phyloP scores from a whole-genome alignment of 2,329 filamentous ascomycete species.

The Chrysosporium queenslandicum region DNA sequence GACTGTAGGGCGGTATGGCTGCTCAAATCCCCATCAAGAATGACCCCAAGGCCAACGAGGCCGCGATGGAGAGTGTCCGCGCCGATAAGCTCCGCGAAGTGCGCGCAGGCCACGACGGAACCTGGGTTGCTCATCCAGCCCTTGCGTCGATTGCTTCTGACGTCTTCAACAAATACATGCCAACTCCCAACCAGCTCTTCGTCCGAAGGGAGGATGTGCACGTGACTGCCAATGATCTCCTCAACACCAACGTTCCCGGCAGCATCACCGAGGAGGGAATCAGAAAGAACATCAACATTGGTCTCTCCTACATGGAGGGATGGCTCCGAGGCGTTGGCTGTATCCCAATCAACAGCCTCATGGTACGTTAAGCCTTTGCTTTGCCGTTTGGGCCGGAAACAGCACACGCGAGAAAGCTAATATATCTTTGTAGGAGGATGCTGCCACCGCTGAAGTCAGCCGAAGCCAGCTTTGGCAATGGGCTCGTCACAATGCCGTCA shows the following conservation, averaged over 20 bases:
- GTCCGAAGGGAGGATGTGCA: slow-evolving; percentile 79
- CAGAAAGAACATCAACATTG: slow-evolving; percentile 94
- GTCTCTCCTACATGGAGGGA: slow-evolving; percentile 95
- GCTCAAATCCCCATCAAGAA: slow-evolving; percentile 98
- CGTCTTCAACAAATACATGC: slow-evolving; percentile 97
- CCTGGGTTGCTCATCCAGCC: slow-evolving; percentile 94
- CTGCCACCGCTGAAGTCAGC: slow-evolving; percentile 91
- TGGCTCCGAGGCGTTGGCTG: slow-evolving; percentile 93
- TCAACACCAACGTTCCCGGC: slow-evolving; percentile 97
- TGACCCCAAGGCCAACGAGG: slow-evolving; percentile 79
- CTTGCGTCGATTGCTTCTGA: slow-evolving; percentile 80
- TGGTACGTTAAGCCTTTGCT: slow-evolving; percentile 46
- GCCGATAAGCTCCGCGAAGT: slow-evolving; percentile 95
- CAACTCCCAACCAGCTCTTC: slow-evolving; percentile 93
- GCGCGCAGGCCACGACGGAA: slow-evolving; percentile 87
- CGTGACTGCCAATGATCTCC: slow-evolving; percentile 76
- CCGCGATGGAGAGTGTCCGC: slow-evolving; percentile 84
- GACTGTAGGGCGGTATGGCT: slow-evolving; percentile 67
- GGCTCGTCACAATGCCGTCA: slow-evolving; percentile 63
- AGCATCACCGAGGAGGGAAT: slow-evolving; percentile 88
- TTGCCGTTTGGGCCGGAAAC: neutral
- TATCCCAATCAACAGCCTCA: slow-evolving; percentile 93
- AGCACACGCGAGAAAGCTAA: neutral
- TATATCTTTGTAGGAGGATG: slow-evolving; percentile 56
- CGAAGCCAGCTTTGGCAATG: slow-evolving; percentile 96